Percentiles rank a stretch among this genome's conserved stretches.
phyloP scores from a whole-genome alignment of 1,284 basidiomycete genomes.

The Wallemia ichthyophaga region DNA sequence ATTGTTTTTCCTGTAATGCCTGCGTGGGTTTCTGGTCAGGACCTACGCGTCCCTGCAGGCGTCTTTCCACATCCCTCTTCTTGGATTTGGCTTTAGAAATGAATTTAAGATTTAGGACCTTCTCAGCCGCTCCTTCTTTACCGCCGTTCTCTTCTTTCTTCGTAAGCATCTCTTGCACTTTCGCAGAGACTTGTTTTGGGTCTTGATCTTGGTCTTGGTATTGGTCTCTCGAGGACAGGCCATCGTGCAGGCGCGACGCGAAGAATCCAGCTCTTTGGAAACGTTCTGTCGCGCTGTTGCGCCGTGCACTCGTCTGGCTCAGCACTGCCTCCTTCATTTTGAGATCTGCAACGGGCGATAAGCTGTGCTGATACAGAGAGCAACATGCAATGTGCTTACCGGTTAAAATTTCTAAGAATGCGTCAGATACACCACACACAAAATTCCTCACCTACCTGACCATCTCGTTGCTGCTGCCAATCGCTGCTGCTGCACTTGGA shows the following conservation, averaged over 20 bases:
- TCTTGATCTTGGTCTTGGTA: background rate
- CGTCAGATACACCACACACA: too few species aligned
- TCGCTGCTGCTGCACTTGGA: background rate
- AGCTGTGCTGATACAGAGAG: too few species aligned
- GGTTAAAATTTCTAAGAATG: background rate
- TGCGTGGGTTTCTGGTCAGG: background rate
- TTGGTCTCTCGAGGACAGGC: slow-evolving; percentile 16
- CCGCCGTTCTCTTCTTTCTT: slow-evolving; percentile 4
- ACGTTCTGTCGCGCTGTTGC: slow-evolving; percentile 13
- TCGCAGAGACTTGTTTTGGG: background rate
- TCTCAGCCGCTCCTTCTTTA: background rate
- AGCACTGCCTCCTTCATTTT: background rate
- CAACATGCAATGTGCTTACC: too few species aligned
- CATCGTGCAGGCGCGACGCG: slow-evolving; percentile 20
- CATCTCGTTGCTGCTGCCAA: background rate
- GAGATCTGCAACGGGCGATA: background rate
- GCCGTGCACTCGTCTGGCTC: background rate
- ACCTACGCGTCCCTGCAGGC: background rate
- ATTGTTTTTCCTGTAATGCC: slow-evolving; percentile 11
- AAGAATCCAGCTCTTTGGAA: slow-evolving; percentile 23
- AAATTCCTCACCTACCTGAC: background rate
- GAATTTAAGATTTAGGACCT: slow-evolving; percentile 7
- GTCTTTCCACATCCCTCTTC: background rate
- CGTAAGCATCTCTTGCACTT: background rate
- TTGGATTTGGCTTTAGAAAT: slow-evolving; percentile 7